Evolutionary conservation across 306 rosid genomes (phyloP).

Genomic region (Bauhinia variegata): DNA sequence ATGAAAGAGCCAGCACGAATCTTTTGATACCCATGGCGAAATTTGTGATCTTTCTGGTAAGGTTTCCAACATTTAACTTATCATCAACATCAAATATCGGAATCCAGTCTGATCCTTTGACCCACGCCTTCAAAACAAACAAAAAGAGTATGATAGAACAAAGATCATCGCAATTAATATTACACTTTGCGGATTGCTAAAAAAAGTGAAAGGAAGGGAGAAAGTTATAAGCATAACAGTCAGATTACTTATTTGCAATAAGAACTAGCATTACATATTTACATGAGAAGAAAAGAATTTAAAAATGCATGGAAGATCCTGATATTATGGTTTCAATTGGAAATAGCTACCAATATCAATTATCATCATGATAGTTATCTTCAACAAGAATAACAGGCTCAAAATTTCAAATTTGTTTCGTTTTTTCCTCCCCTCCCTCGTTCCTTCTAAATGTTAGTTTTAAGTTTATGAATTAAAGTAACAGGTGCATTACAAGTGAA

Average conservation of each 20-base stretch:
- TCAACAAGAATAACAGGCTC: constrained; percentile 13
- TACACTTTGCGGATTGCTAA: background rate
- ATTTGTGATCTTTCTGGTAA: constrained; percentile 68
- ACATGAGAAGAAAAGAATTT: background rate
- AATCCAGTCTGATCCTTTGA: constrained; percentile 88
- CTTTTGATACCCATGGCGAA: constrained; percentile 75
- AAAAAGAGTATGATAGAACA: constrained; percentile 27
- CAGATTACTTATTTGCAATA: constrained; percentile 22
- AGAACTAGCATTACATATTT: constrained; percentile 1
- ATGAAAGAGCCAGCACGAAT: constrained; percentile 26
- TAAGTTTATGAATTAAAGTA: background rate
- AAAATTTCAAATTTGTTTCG: constrained; percentile 13
- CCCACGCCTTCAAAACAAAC: constrained; percentile 76
- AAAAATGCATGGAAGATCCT: background rate
- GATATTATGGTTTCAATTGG: constrained; percentile 20
- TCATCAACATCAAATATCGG: constrained; percentile 77
- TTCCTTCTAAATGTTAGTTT: constrained; percentile 10
- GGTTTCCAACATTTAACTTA: constrained; percentile 59
- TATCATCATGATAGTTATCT: constrained; percentile 5
- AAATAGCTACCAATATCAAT: constrained; percentile 12
- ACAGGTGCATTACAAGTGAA: constrained; percentile 11
- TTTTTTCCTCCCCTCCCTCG: constrained; percentile 10
- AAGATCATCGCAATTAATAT: constrained; percentile 21
- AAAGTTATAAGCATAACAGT: background rate
- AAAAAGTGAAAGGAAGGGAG: constrained; percentile 2